Percentiles rank a stretch among this genome's conserved stretches.
Evolutionary conservation across 2,329 filamentous ascomycete genomes (phyloP).

Genomic region (Cordyceps javanica): DNA sequence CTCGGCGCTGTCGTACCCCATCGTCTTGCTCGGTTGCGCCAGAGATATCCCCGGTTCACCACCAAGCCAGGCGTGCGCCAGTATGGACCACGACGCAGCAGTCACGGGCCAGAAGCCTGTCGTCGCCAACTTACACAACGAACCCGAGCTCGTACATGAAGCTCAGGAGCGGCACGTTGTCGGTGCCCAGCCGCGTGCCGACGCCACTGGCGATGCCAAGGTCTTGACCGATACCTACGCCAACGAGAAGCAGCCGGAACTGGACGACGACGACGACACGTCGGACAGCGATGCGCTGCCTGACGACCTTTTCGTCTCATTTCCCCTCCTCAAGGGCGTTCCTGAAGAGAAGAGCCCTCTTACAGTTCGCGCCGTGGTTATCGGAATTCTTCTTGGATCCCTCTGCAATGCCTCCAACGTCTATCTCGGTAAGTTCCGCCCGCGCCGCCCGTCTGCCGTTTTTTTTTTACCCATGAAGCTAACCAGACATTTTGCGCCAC

Average conservation of each 20-base stretch:
- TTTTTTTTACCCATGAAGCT: background rate
- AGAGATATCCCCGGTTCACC: no score
- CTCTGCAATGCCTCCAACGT: slow-evolving; percentile 58
- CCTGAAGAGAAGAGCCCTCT: slow-evolving; percentile 42
- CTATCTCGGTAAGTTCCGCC: slow-evolving; percentile 42
- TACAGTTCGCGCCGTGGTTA: slow-evolving; percentile 48
- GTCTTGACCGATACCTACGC: background rate
- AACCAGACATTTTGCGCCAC: background rate
- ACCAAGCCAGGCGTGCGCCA: no score
- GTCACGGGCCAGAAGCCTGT: slow-evolving; percentile 6
- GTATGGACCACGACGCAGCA: slow-evolving; percentile 5
- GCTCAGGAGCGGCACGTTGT: background rate
- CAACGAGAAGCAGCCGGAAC: background rate
- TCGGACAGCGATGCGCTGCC: slow-evolving; percentile 20
- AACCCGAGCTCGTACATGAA: background rate
- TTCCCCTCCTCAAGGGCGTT: slow-evolving; percentile 35
- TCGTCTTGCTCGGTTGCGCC: no score
- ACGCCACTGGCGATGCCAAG: slow-evolving; percentile 9
- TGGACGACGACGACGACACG: slow-evolving; percentile 23
- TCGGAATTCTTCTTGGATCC: slow-evolving; percentile 50
- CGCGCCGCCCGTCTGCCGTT: background rate
- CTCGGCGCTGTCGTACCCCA: no score
- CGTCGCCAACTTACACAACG: background rate
- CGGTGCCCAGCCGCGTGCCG: slow-evolving; percentile 15
- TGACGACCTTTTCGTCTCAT: slow-evolving; percentile 30